These are phyloP conservation scores for Crithidia expoeki DNA, from an alignment of 208 protist species.

Conservation along the genomic window DNA sequence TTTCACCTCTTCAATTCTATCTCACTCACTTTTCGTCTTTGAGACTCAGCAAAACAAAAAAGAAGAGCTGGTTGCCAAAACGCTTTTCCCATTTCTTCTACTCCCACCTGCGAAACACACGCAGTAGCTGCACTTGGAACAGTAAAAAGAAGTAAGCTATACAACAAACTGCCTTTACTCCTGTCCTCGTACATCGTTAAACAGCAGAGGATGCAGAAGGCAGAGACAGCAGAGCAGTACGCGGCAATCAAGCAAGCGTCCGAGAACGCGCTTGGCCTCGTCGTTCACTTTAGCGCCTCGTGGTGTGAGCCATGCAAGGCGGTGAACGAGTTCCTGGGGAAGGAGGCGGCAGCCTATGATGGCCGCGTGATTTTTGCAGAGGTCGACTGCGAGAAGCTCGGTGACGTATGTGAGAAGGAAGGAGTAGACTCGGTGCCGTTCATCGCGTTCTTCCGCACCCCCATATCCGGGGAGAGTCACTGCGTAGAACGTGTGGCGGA, in stretches of 20 bases:
- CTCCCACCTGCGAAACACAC: too few species aligned
- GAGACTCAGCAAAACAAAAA: too few species aligned
- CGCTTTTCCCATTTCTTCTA: too few species aligned
- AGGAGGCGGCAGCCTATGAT: constrained; percentile 43
- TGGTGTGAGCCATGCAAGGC: constrained; percentile 91
- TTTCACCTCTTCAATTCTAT: too few species aligned
- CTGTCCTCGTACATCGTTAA: too few species aligned
- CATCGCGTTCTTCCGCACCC: constrained; percentile 86
- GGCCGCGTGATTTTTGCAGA: constrained; percentile 75
- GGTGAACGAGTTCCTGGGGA: constrained; percentile 62
- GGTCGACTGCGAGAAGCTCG: constrained; percentile 70
- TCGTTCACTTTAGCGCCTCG: constrained; percentile 87
- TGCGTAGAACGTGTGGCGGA: constrained; percentile 75
- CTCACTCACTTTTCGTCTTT: too few species aligned
- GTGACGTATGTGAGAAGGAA: constrained; percentile 76
- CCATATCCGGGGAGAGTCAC: constrained; percentile 16
- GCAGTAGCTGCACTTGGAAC: too few species aligned
- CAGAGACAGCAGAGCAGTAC: constrained; percentile 55
- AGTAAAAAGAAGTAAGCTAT: too few species aligned
- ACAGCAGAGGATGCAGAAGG: constrained; percentile 36
- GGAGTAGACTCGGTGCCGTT: constrained; percentile 89
- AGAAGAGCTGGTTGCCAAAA: too few species aligned
- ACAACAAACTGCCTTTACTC: too few species aligned
- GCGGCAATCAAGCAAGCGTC: constrained; percentile 57
- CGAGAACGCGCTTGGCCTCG: constrained; percentile 48